Evolutionary conservation across 352 stramenopile species (phyloP).

Genomic region (Peronospora farinosa): DNA sequence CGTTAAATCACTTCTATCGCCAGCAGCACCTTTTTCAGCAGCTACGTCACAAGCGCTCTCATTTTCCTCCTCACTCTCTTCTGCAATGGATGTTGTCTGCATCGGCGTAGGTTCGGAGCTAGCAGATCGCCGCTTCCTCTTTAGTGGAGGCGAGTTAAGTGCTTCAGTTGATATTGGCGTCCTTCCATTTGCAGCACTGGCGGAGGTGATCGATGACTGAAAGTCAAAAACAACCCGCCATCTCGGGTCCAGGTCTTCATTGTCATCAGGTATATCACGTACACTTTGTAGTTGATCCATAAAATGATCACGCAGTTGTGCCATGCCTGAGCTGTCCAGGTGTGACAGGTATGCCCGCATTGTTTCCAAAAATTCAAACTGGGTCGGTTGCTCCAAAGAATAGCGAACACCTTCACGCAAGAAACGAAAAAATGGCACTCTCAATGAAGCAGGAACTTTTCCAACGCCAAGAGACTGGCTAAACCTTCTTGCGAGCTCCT

Average conservation of each 20-base stretch:
- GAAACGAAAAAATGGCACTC: slow-evolving; percentile 76
- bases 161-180: slow-evolving; percentile 8
- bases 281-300: slow-evolving; percentile 46
- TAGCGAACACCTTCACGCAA: slow-evolving; percentile 75
- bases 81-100: slow-evolving; percentile 31
- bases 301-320: slow-evolving; percentile 68
- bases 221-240: slow-evolving; percentile 74
- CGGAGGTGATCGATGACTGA: slow-evolving; percentile 34
- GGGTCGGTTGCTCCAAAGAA: slow-evolving; percentile 42
- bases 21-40: slow-evolving; percentile 6
- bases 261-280: slow-evolving; percentile 35
- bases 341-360: slow-evolving; percentile 68
- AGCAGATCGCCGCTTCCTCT: slow-evolving; percentile 29
- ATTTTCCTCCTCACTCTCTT: slow-evolving; percentile 24
- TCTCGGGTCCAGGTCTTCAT: slow-evolving; percentile 33
- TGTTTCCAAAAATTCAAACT: slow-evolving; percentile 67
- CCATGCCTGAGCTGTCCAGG: slow-evolving; percentile 54
- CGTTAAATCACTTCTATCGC: slow-evolving; percentile 6
- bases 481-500: slow-evolving; percentile 71
- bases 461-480: slow-evolving; percentile 77
- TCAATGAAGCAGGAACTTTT: slow-evolving; percentile 56
- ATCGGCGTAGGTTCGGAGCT: slow-evolving; percentile 33
- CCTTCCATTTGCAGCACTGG: slow-evolving; percentile 8
- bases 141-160: slow-evolving; percentile 27
- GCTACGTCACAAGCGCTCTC: not conserved